Percentiles rank a stretch among this genome's conserved stretches.
Conservation (phyloP, 2,329 filamentous ascomycete species). For the Xylariales sp. region DNA sequence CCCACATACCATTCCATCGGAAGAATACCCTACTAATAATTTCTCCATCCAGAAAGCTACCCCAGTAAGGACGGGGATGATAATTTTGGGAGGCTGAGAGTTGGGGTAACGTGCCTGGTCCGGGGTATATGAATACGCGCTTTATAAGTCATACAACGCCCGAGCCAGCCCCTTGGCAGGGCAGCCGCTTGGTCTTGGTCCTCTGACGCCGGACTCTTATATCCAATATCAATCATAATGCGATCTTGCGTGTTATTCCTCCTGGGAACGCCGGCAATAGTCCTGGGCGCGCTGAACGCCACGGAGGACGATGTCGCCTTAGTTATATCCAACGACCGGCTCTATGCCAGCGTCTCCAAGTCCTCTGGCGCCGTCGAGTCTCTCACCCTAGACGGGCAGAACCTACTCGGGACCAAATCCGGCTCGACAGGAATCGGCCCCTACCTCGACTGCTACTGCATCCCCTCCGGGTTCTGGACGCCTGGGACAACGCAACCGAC, state of each 20-base stretch:
- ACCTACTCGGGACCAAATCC: conserved; percentile 45
- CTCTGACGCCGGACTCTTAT: not conserved
- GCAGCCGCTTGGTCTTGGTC: not conserved
- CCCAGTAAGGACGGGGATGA: not conserved
- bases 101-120: not conserved
- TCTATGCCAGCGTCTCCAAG: conserved; percentile 33
- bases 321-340: conserved; percentile 33
- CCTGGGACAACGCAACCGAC: conserved; percentile 45
- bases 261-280: not conserved
- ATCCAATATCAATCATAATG: not conserved
- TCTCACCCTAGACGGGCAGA: conserved; percentile 32
- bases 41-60: conserved; percentile 8
- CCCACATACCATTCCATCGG: conserved; percentile 3
- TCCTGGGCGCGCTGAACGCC: conserved; percentile 20
- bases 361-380: conserved; percentile 30
- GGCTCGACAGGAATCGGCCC: conserved; percentile 44
- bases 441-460: conserved; percentile 62
- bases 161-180: not conserved
- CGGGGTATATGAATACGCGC: not conserved
- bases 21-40: conserved; percentile 6
- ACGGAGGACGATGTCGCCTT: conserved; percentile 30
- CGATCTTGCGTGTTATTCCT: not conserved
- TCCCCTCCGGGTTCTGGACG: conserved; percentile 53
- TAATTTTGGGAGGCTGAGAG: not conserved
- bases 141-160: not conserved